Percentiles rank a stretch among this genome's conserved stretches.
phyloP scores from a whole-genome alignment of 192 early-diverging fungal species.

The Coemansia sp. region DNA sequence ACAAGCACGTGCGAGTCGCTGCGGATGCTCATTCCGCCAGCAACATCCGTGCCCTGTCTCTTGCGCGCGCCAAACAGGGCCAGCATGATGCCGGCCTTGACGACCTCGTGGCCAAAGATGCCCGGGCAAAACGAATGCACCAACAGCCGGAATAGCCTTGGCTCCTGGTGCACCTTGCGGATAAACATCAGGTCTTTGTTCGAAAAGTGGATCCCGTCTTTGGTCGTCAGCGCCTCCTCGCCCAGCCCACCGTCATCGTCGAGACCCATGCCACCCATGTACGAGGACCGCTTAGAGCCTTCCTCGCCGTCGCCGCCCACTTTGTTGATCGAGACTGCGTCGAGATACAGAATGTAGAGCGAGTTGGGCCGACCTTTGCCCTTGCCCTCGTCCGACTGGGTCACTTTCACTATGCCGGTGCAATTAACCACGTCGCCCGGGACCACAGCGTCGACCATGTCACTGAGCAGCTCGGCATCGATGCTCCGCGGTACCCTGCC shows the following conservation, averaged over 20 bases:
- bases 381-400: slow-evolving; percentile 59
- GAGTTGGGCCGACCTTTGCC: slow-evolving; percentile 51
- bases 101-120: slow-evolving; percentile 80
- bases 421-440: slow-evolving; percentile 81
- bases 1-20: slow-evolving; percentile 70
- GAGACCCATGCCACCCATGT: neutral
- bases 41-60: slow-evolving; percentile 10
- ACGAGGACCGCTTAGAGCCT: neutral
- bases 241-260: neutral
- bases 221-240: slow-evolving; percentile 50
- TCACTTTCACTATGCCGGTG: slow-evolving; percentile 74
- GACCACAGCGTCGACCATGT: slow-evolving; percentile 71
- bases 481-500: slow-evolving; percentile 72
- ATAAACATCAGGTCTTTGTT: slow-evolving; percentile 71
- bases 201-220: slow-evolving; percentile 68
- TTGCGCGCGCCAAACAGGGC: slow-evolving; percentile 68
- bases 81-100: slow-evolving; percentile 79
- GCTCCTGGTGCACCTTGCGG: slow-evolving; percentile 56
- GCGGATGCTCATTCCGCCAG: slow-evolving; percentile 56
- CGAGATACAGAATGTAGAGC: slow-evolving; percentile 72
- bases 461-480: slow-evolving; percentile 71
- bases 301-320: slow-evolving; percentile 45
- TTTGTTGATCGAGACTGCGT: slow-evolving; percentile 64
- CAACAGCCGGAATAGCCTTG: slow-evolving; percentile 65
- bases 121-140: slow-evolving; percentile 78